Conservation (phyloP, 805 yeast genomes). For the Candida easanensis region DNA sequence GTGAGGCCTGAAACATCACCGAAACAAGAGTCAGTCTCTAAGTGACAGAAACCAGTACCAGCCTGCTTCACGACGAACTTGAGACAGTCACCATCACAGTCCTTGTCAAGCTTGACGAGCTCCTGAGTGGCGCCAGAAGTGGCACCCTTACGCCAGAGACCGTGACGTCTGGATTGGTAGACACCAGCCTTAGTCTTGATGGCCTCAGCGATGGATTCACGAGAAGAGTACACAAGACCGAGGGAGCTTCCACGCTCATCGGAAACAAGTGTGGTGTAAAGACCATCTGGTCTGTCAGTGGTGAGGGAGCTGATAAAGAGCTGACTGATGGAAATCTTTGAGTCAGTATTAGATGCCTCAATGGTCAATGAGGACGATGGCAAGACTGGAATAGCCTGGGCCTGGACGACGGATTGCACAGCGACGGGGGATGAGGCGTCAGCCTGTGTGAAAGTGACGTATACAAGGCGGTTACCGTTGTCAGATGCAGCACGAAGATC, state of each 20-base stretch:
- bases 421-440: constrained; percentile 13
- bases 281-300: constrained; percentile 85
- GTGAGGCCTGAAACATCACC: constrained; percentile 65
- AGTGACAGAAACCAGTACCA: constrained; percentile 92
- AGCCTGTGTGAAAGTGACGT: constrained; percentile 9
- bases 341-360: constrained; percentile 13
- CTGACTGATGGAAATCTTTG: constrained; percentile 36
- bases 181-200: constrained; percentile 82
- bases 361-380: constrained; percentile 19
- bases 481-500: constrained; percentile 20
- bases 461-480: constrained; percentile 18
- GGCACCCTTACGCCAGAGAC: constrained; percentile 94
- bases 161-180: constrained; percentile 88
- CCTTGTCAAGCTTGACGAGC: constrained; percentile 62
- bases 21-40: constrained; percentile 78
- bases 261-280: constrained; percentile 80
- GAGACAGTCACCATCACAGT: constrained; percentile 91
- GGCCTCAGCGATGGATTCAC: constrained; percentile 78
- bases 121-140: constrained; percentile 95
- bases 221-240: constrained; percentile 90
- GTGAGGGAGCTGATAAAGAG: constrained; percentile 50
- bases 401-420: constrained; percentile 21
- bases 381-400: constrained; percentile 26
- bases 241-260: constrained; percentile 67
- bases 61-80: constrained; percentile 82